Base-by-base conservation (phyloP, 1,284 basidiomycete species). In the Cutaneotrichosporon mucoides region DNA sequence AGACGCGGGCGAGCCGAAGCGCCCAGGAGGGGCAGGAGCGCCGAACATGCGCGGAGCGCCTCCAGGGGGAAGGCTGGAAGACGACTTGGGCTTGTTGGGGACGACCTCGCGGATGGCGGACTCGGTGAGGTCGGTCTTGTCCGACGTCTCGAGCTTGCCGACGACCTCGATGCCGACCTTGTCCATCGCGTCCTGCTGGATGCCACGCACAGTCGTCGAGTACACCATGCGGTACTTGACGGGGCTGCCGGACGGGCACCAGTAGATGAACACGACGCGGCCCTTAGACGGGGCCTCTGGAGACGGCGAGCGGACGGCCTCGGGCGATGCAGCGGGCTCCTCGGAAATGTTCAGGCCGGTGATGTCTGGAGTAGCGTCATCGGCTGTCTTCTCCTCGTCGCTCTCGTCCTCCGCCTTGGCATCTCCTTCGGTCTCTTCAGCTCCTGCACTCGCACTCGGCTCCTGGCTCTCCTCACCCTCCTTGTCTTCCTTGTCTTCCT, bases 141-240 rank as follows among this genome's bases (percentile, higher is more conserved):
- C 87, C 0, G 88, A 88, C 0, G 90, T 92, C 76, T 94, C 90
- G 57, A 94, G 81, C 70, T 77, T 79, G 62, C 73, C 60, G 64
- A 71, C 12, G 79, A 82, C 48, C 74, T 76, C 43, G 70, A 80
- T 16, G 68, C 81, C 60, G 68, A 76, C 51, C 13, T 87, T 73
- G 10, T 76, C 77, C 67, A 85, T 84, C 43, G 84, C 84, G 35
- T 82, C 77, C 56, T 82, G 80, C 67, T 84, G 86, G 12, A 88
- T 81, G 16, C 83, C 76, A 8, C 81, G 69, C 5, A 84, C 83
- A 11, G 85, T 86, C 1, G 87, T 87, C 0, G 90, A 89, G 76
- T 92, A 94, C 42, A 94, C 72, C 89, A 95, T 92, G 54, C 91
- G 84, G 65, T 86, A 82, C 71, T 89, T 90, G 76, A 94, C 83